Base-by-base conservation (phyloP, 805 yeast genomes). In the Sugiyamaella marilandica region DNA sequence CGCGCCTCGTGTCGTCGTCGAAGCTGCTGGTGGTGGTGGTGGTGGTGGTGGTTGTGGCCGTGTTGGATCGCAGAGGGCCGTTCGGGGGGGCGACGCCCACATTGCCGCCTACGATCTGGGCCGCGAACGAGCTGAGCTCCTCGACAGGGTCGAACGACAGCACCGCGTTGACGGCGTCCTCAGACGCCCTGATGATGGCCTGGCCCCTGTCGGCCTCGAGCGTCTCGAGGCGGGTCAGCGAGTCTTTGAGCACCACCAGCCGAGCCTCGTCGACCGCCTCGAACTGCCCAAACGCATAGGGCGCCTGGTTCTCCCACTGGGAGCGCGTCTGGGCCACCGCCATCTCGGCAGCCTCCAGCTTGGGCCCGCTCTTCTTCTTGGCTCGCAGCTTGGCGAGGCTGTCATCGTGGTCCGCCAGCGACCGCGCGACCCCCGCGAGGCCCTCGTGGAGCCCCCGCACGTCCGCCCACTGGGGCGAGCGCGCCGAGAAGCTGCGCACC, bases 221-320 rank as follows among this genome's bases (percentile, higher is more conserved):
- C 13, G 88, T 80, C 65, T 82, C 80, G 63, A 81, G 84, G 62
- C 82, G 82, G 47, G 83, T 73, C 52, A 91, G 74, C 51, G 83
- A 76, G 50, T 82, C 83, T 64, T 87, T 84, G 55, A 88, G 72
- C 53, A 81, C 76, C 55, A 70, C 74, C 67, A 80, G 75, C 70
- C 87, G 81, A 67, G 72, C 71, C 62, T 72, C 76, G 65, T 89
- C 95, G 59, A 84, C 82, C 56, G 74, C 75, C 64, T 88, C 94
- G 65, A 89, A 84, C 58, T 81, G 80, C 59, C 83, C 84, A 64
- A 87, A 85, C 41, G 85, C 80, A 51, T 77, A 81, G 2, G 95
- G 92, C 1, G 94, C 92, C 65, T 83, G 82, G 50, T 79, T 72
- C 56, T 82, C 83, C 96, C 96, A 89, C 60, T 59, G 62, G 50